Percentiles rank a stretch among this genome's conserved stretches.
phyloP scores from a whole-genome alignment of 108 stramenopile genomes.

The Thalassiosira profunda region DNA sequence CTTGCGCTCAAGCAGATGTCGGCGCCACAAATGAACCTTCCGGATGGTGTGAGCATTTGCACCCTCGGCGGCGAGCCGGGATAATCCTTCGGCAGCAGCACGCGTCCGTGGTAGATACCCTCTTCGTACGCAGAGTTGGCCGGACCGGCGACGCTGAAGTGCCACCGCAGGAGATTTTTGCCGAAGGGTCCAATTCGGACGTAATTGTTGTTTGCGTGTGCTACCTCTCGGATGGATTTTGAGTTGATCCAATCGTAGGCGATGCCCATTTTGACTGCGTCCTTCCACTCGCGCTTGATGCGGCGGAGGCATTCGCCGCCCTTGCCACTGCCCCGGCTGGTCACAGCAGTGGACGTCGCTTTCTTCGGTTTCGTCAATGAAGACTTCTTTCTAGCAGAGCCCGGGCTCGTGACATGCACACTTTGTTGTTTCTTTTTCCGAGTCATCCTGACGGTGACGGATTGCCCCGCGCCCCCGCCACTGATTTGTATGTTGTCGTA shows the following conservation, averaged over 20 bases:
- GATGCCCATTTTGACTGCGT: conserved; percentile 78
- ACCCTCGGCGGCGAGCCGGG: conserved; percentile 87
- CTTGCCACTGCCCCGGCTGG: conserved; percentile 14
- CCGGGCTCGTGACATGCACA: conserved; percentile 2
- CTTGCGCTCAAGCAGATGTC: conserved; percentile 92
- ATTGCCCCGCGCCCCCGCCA: background rate
- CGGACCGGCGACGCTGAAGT: conserved; percentile 86
- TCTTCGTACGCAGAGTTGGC: conserved; percentile 64
- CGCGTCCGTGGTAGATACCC: conserved; percentile 91
- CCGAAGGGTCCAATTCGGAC: conserved; percentile 79
- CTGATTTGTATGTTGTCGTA: conserved; percentile 6
- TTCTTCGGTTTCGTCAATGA: background rate
- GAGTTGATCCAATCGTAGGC: conserved; percentile 83
- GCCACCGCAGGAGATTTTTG: conserved; percentile 85
- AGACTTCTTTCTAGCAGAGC: background rate
- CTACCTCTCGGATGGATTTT: conserved; percentile 25
- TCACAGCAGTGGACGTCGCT: background rate
- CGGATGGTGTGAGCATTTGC: conserved; percentile 86
- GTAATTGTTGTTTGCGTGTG: conserved; percentile 18
- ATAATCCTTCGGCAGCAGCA: conserved; percentile 85
- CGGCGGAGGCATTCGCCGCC: conserved; percentile 60
- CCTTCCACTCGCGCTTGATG: conserved; percentile 85
- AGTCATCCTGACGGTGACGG: background rate
- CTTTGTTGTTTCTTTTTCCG: conserved; percentile 11
- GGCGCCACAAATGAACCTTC: conserved; percentile 68